phyloP scores from a whole-genome alignment of 1,139 yeast species.

The Barnettozyma hawaiiensis region DNA sequence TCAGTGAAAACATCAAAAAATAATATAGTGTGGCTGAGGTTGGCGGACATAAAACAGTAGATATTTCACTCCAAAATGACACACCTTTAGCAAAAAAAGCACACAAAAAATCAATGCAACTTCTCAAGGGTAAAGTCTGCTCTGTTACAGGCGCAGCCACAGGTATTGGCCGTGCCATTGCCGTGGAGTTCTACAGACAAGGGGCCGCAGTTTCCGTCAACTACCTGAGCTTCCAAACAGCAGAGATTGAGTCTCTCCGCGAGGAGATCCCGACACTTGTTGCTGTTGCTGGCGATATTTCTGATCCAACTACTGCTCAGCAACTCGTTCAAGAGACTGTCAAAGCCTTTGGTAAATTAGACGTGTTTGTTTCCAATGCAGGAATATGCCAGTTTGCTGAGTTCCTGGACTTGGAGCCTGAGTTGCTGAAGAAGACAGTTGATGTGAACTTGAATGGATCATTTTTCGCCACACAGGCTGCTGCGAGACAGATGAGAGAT shows the following conservation, averaged over 20 bases:
- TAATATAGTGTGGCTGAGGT: no score
- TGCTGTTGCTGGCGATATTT: neutral
- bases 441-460: constrained; percentile 28
- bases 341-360: neutral
- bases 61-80: neutral
- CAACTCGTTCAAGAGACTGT: neutral
- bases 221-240: neutral
- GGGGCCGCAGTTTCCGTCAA: neutral
- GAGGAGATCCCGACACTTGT: neutral
- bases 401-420: neutral
- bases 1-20: no score
- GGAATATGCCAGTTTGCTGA: neutral
- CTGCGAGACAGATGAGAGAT: constrained; percentile 39
- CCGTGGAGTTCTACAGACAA: neutral
- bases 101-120: neutral
- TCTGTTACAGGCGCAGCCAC: neutral
- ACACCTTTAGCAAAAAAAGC: neutral
- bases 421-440: neutral
- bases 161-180: neutral
- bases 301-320: neutral
- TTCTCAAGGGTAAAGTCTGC: neutral
- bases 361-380: neutral
- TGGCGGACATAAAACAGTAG: no score
- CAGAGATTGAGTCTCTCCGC: neutral
- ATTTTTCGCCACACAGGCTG: constrained; percentile 41